These are phyloP conservation scores for Jaltomata sinuosa DNA, from an alignment of 257 asterid genomes.

Conservation along the genomic window DNA sequence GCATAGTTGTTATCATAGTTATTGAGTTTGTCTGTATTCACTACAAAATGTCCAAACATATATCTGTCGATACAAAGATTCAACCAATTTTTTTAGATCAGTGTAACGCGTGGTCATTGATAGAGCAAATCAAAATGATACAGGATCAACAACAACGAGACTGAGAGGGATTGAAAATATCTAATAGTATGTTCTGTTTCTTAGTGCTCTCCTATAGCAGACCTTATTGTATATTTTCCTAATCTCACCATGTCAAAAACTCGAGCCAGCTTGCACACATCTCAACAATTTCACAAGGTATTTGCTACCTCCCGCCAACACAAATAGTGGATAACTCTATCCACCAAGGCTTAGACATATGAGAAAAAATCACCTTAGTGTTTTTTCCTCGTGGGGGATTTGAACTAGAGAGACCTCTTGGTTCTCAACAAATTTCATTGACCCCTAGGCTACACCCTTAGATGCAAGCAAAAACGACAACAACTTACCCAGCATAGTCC, in stretches of 20 bases:
- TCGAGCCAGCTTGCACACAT: not conserved
- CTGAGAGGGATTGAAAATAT: constrained; percentile 4
- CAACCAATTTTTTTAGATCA: not conserved
- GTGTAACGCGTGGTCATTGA: not conserved
- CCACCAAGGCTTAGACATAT: not conserved
- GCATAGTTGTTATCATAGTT: not conserved
- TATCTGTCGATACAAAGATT: not conserved
- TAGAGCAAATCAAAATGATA: not conserved
- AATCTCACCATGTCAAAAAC: not conserved
- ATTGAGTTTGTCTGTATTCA: not conserved
- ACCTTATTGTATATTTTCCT: not conserved
- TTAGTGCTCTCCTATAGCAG: not conserved
- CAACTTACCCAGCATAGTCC: too few species aligned
- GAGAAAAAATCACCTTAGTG: not conserved
- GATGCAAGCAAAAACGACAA: too few species aligned
- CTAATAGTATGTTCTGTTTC: not conserved
- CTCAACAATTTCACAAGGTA: not conserved
- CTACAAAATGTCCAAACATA: not conserved
- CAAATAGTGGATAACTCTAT: not conserved
- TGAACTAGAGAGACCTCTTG: not conserved
- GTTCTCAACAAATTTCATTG: not conserved
- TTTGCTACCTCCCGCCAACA: not conserved
- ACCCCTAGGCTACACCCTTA: too few species aligned
- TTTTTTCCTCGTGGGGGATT: not conserved
- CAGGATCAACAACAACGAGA: constrained; percentile 12